Base-by-base conservation (phyloP, 2,329 filamentous ascomycete genomes). In the Colletotrichum sp. region DNA sequence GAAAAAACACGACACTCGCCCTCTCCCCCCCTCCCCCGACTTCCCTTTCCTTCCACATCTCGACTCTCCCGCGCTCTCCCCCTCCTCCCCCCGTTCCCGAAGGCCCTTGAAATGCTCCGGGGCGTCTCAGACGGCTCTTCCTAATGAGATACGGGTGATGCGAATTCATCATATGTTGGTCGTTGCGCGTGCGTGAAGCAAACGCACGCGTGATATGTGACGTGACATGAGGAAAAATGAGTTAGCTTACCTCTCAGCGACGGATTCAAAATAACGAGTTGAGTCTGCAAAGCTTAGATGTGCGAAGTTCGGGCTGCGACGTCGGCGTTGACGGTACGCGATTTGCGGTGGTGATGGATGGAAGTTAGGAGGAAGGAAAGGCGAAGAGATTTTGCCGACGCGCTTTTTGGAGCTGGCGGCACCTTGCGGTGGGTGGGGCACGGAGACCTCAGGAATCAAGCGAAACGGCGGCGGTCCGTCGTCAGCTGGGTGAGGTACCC, bases 51-150 rank as follows among this genome's bases (percentile, higher is more conserved):
- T 52, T 2, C n/a, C 44, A 21, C n/a, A 6, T 52, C 44, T 12
- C 44, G n/a, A 32, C 44, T 52, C 44, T 21, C 44, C 44, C 44
- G n/a, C 59, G 7, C 28, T 62, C n/a, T 24, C 30, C 28, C n/a
- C 15, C 30, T 12, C 36, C 36, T 39, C 8, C 36, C 28, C 59
- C 30, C 18, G n/a, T 30, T n/a, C 28, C 59, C 59, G n/a, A 49
- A 66, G 15, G 24, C 10, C 34, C 28, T 39, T 71, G 57, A 30
- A 34, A 59, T 63, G 59, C 62, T 63, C 70, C 74, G 71, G 74
- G 74, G 74, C 74, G 85, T 87, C 85, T 87, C 81, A 87, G 85
- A 87, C 85, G 85, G 85, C 85, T 87, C 85, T 87, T 87, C 85
- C 85, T 87, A 85, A 82, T 81, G 82, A 79, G 80, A 78, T 77